Percentiles rank a stretch among this genome's conserved stretches.
These are phyloP conservation scores for Solanum appendiculatum DNA, from an alignment of 257 asterid genomes.

Conservation along the genomic window DNA sequence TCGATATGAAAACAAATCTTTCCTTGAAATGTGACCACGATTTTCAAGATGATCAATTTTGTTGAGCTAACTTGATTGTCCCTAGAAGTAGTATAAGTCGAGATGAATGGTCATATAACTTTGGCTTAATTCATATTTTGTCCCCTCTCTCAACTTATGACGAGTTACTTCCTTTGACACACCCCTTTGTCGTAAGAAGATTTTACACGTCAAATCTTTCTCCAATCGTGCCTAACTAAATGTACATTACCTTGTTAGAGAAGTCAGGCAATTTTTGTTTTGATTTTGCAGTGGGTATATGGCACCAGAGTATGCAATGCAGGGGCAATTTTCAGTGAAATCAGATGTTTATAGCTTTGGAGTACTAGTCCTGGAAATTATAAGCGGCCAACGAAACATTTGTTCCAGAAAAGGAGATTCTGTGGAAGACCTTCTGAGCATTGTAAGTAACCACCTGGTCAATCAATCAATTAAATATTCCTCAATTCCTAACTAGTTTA, in stretches of 20 bases:
- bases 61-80: background rate
- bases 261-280: background rate
- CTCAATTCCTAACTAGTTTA: background rate
- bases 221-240: background rate
- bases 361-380: constrained; percentile 1
- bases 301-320: constrained; percentile 10
- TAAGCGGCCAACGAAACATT: background rate
- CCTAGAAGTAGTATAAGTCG: background rate
- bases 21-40: background rate
- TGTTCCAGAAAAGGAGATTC: background rate
- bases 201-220: background rate
- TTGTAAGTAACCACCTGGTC: background rate
- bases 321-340: constrained; percentile 1
- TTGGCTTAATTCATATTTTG: background rate
- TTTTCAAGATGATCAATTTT: background rate
- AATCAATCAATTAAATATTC: background rate
- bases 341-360: constrained; percentile 22
- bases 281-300: constrained; percentile 13
- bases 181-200: background rate
- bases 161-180: background rate
- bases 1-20: background rate
- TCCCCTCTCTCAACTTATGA: background rate
- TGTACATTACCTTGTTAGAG: background rate
- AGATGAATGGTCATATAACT: background rate
- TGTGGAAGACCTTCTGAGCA: background rate